Evolutionary conservation across 352 stramenopile species (phyloP).

Genomic region (Phytophthora constricta): DNA sequence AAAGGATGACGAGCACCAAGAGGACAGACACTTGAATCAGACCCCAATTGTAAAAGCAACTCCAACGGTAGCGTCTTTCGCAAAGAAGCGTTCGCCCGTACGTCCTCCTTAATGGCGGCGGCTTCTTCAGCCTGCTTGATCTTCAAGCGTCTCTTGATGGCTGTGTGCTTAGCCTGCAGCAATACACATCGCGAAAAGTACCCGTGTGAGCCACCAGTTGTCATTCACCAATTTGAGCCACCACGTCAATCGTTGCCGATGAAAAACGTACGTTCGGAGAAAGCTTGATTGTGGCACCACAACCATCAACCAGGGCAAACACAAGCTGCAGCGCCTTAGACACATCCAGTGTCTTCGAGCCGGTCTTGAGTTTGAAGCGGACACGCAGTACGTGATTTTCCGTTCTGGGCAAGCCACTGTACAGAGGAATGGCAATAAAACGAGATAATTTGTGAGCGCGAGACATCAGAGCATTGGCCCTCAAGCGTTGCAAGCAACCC

Average conservation of each 20-base stretch:
- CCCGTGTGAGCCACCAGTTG: constrained; percentile 3
- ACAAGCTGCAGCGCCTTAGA: constrained; percentile 54
- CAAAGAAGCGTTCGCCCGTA: constrained; percentile 19
- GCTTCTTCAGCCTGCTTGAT: constrained; percentile 59
- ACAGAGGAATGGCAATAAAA: background rate
- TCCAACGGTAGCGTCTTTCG: background rate
- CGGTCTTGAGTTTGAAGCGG: constrained; percentile 66
- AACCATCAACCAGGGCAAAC: constrained; percentile 63
- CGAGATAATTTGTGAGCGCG: background rate
- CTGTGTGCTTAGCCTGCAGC: constrained; percentile 78
- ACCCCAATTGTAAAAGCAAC: too few relatives aligned
- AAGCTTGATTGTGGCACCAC: constrained; percentile 79
- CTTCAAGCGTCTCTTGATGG: constrained; percentile 78
- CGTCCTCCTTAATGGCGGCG: constrained; percentile 36
- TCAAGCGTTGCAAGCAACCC: background rate
- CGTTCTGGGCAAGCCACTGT: constrained; percentile 70
- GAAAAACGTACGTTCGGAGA: constrained; percentile 62
- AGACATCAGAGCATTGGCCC: background rate
- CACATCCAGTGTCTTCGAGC: constrained; percentile 69
- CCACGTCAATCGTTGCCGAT: background rate
- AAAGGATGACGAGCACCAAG: too few relatives aligned
- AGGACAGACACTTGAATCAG: too few relatives aligned
- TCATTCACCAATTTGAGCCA: background rate
- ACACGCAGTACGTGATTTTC: constrained; percentile 68
- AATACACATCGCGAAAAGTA: background rate